These are phyloP conservation scores for Pseudogymnoascus sp. DNA, from an alignment of 2,329 filamentous ascomycete species.

Conservation along the genomic window DNA sequence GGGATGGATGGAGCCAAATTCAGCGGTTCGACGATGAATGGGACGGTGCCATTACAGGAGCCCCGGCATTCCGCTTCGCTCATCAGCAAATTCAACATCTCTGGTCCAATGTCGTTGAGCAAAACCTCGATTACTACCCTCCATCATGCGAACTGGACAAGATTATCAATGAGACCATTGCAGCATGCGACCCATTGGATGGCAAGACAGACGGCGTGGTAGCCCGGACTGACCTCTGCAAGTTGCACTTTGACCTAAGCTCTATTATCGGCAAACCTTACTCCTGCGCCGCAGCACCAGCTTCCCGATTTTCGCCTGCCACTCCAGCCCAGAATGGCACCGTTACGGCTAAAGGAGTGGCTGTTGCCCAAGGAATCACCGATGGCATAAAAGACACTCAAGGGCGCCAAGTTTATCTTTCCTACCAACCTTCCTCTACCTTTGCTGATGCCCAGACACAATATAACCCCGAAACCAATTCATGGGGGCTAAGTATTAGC, in stretches of 20 bases:
- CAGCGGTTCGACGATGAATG: constrained; percentile 34
- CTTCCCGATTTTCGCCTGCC: neutral
- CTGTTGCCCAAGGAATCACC: constrained; percentile 20
- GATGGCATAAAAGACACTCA: constrained; percentile 34
- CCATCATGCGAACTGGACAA: constrained; percentile 39
- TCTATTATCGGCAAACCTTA: constrained; percentile 39
- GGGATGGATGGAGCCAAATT: constrained; percentile 41
- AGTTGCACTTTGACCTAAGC: constrained; percentile 37
- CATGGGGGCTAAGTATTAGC: constrained; percentile 28
- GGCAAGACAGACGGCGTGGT: constrained; percentile 47
- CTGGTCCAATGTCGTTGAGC: constrained; percentile 31
- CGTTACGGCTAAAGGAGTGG: constrained; percentile 18
- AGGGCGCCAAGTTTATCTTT: constrained; percentile 34
- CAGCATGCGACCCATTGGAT: constrained; percentile 46
- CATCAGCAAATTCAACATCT: constrained; percentile 39
- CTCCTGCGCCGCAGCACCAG: constrained; percentile 31
- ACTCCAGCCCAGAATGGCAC: constrained; percentile 18
- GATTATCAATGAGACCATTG: constrained; percentile 47
- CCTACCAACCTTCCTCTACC: constrained; percentile 27
- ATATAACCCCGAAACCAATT: constrained; percentile 28
- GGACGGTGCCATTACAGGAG: constrained; percentile 38
- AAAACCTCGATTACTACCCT: constrained; percentile 35
- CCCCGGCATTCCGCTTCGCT: constrained; percentile 38
- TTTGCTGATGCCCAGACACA: constrained; percentile 29
- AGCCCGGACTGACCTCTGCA: constrained; percentile 40